Conservation (phyloP, 192 early-diverging fungal genomes). For the Coemansia sp. region DNA sequence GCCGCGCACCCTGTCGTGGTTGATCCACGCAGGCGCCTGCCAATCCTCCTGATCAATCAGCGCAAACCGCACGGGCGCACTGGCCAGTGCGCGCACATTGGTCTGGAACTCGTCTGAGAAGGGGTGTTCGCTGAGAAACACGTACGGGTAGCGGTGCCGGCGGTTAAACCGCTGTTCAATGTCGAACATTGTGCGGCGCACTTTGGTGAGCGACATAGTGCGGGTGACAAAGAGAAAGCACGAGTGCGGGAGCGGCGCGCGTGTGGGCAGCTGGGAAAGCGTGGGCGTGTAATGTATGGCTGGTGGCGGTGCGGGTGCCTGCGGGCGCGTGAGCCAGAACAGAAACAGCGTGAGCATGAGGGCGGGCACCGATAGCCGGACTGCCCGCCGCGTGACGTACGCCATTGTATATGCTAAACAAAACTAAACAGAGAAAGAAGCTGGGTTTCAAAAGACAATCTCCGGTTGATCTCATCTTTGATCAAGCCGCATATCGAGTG, state of each 20-base stretch:
- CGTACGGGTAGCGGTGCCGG: conserved; percentile 65
- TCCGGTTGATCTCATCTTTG: too few species aligned
- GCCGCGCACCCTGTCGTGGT: conserved; percentile 2
- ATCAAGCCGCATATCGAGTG: too few species aligned
- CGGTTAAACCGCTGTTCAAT: conserved; percentile 61
- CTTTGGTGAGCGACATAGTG: conserved; percentile 53
- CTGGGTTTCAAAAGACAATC: too few species aligned
- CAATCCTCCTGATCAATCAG: conserved; percentile 17
- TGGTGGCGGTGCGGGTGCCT: not conserved
- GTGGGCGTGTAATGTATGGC: not conserved
- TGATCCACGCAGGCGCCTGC: conserved; percentile 16
- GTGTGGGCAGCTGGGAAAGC: not conserved
- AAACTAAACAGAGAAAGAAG: too few species aligned
- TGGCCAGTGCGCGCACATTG: conserved; percentile 12
- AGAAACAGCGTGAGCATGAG: too few species aligned
- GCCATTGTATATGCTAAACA: too few species aligned
- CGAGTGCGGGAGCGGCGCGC: not conserved
- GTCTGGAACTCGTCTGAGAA: conserved; percentile 57
- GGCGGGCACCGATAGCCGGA: too few species aligned
- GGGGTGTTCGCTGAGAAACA: conserved; percentile 66
- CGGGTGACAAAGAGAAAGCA: conserved; percentile 52
- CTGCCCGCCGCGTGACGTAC: too few species aligned
- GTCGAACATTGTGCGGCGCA: conserved; percentile 54
- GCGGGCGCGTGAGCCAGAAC: too few species aligned
- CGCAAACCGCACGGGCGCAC: conserved; percentile 29